phyloP scores from a whole-genome alignment of 78 protist genomes.

The Parvularia atlantis region DNA sequence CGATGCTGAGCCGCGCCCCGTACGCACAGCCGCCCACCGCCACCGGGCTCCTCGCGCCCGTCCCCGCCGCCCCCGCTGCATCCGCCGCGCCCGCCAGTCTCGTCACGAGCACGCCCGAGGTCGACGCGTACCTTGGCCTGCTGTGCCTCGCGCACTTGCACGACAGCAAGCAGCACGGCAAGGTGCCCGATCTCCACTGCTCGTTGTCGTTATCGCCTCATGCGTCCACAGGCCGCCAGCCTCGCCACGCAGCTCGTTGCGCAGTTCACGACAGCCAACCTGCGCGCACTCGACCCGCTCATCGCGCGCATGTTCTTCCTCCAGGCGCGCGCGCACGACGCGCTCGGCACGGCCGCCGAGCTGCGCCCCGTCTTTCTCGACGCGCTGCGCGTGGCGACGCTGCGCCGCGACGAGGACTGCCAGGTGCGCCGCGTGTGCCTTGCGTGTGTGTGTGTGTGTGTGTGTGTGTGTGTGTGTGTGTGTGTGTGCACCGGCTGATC shows the following conservation, averaged over 20 bases:
- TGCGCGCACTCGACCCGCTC: constrained; percentile 61
- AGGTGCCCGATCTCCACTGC: constrained; percentile 9
- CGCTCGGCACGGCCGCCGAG: neutral
- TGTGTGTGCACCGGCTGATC: neutral
- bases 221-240: neutral
- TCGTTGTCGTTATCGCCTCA: neutral
- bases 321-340: constrained; percentile 36
- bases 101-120: constrained; percentile 43
- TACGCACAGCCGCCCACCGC: neutral
- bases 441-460: neutral
- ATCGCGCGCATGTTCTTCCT: constrained; percentile 58
- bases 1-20: neutral
- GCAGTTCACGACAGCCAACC: constrained; percentile 19
- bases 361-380: constrained; percentile 9
- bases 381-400: constrained; percentile 60
- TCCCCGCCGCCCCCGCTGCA: constrained; percentile 6
- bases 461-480: neutral
- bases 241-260: constrained; percentile 18
- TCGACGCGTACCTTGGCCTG: constrained; percentile 53
- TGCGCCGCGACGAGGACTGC: constrained; percentile 64
- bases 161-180: constrained; percentile 34
- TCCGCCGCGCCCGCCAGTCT: constrained; percentile 1
- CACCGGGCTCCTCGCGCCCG: neutral
- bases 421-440: constrained; percentile 2
- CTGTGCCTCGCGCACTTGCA: constrained; percentile 50